Percentiles rank a stretch among this genome's conserved stretches.
Evolutionary conservation across 2,329 filamentous ascomycete species (phyloP).

Genomic region (Aspergillus tubingensis): DNA sequence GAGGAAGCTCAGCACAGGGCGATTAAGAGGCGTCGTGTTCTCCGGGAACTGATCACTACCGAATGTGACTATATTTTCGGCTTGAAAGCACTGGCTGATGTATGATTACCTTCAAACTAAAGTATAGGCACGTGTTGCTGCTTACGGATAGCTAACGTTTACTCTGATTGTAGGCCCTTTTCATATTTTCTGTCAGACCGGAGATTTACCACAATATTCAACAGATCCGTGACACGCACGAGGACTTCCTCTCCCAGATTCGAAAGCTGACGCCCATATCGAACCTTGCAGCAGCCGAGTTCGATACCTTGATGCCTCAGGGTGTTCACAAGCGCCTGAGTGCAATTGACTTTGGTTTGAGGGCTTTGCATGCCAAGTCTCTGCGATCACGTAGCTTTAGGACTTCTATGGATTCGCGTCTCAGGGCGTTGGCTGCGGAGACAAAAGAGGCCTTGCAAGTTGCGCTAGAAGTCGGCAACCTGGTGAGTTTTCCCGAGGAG

Average conservation of each 20-base stretch:
- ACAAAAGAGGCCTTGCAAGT: slow-evolving; percentile 57
- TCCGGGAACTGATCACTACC: slow-evolving; percentile 82
- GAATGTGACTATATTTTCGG: slow-evolving; percentile 90
- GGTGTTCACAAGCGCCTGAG: slow-evolving; percentile 51
- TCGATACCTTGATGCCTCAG: slow-evolving; percentile 25
- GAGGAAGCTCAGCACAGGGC: slow-evolving; percentile 70
- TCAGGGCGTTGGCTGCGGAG: slow-evolving; percentile 49
- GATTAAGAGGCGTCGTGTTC: slow-evolving; percentile 71
- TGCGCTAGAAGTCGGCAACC: slow-evolving; percentile 55
- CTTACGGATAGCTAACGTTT: slow-evolving; percentile 22
- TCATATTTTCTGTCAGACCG: slow-evolving; percentile 70
- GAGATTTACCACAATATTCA: slow-evolving; percentile 78
- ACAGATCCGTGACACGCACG: slow-evolving; percentile 79
- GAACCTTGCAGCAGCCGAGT: slow-evolving; percentile 19
- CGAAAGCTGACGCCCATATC: slow-evolving; percentile 71
- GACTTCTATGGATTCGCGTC: slow-evolving; percentile 28
- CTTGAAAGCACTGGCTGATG: slow-evolving; percentile 81
- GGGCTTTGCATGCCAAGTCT: slow-evolving; percentile 29
- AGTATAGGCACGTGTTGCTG: neutral
- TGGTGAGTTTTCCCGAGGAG: slow-evolving; percentile 40
- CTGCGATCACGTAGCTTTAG: slow-evolving; percentile 33
- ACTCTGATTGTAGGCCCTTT: slow-evolving; percentile 62
- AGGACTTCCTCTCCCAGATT: slow-evolving; percentile 74
- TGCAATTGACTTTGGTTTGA: slow-evolving; percentile 49
- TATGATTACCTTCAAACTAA: slow-evolving; percentile 46